Conservation (phyloP, 2,329 filamentous ascomycete species). For the Cladophialophora yegresii region DNA sequence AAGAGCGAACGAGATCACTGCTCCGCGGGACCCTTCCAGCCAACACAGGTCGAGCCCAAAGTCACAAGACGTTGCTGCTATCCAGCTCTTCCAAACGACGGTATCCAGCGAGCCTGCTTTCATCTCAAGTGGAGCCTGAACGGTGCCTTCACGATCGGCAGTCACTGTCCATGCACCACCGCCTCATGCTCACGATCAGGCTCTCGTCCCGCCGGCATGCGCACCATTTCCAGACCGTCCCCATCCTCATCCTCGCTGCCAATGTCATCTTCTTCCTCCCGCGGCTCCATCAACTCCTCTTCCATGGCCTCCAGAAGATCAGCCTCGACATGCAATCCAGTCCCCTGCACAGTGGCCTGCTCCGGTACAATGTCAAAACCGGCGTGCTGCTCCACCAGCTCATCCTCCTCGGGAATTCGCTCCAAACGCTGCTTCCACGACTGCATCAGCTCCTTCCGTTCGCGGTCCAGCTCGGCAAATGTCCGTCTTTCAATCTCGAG, state of each 20-base stretch:
- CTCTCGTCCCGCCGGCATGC: neutral
- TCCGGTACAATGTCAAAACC: neutral
- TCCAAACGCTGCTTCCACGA: neutral
- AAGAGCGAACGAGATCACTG: neutral
- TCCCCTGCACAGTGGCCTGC: neutral
- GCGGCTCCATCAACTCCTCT: neutral
- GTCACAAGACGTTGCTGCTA: neutral
- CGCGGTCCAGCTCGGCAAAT: neutral
- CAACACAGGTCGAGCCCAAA: neutral
- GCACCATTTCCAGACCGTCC: neutral
- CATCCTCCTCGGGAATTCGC: conserved; percentile 3
- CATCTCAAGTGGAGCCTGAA: neutral
- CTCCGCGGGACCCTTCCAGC: neutral
- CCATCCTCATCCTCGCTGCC: neutral
- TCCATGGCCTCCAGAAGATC: conserved; percentile 11
- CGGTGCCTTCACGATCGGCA: neutral
- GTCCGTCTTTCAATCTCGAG: conserved; percentile 1
- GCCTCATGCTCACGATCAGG: neutral
- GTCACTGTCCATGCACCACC: neutral
- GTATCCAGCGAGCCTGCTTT: neutral
- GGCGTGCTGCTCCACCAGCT: neutral
- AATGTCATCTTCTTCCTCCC: neutral
- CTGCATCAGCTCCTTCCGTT: neutral
- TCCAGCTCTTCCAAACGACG: neutral
- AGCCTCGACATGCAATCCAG: neutral